phyloP scores from a whole-genome alignment of 139 green algal genomes.

The Volvox reticuliferus region DNA sequence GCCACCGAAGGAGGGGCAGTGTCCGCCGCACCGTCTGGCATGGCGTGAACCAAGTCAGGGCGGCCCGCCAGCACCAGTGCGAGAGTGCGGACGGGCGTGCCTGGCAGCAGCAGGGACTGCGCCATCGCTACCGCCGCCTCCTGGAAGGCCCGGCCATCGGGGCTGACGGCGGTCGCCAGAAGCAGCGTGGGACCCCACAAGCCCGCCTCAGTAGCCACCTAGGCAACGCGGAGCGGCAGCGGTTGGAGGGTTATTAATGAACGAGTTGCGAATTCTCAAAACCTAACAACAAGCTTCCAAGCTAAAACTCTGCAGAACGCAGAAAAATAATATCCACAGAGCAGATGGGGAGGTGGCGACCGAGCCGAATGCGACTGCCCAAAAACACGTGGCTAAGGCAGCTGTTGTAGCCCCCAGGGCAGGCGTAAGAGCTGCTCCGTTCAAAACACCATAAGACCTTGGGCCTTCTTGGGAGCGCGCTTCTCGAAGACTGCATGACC shows the following conservation, averaged over 20 bases:
- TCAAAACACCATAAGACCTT: too few relatives aligned
- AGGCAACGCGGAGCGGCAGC: neutral
- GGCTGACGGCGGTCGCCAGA: conserved; percentile 61
- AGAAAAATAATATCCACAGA: too few relatives aligned
- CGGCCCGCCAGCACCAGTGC: conserved; percentile 72
- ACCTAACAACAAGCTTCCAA: too few relatives aligned
- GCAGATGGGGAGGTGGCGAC: too few relatives aligned
- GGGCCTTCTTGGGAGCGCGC: too few relatives aligned
- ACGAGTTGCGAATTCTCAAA: too few relatives aligned
- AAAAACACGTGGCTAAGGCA: too few relatives aligned
- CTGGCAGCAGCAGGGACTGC: conserved; percentile 49
- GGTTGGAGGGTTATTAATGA: too few relatives aligned
- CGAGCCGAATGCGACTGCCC: too few relatives aligned
- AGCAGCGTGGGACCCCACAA: conserved; percentile 83
- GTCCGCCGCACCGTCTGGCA: neutral
- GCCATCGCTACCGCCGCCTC: conserved; percentile 39
- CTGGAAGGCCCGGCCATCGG: conserved; percentile 32
- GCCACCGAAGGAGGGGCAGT: neutral
- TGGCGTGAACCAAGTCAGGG: conserved; percentile 57
- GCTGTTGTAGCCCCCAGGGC: neutral
- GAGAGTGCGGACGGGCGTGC: conserved; percentile 77
- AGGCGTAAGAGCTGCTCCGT: neutral
- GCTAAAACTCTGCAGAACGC: too few relatives aligned
- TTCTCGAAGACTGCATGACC: too few relatives aligned
- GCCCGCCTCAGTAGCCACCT: conserved; percentile 34